Evolutionary conservation across 1,284 basidiomycete species (phyloP), one percentile per base, ranked within the genome.

Genomic region (Salmacisia buchloeana): DNA sequence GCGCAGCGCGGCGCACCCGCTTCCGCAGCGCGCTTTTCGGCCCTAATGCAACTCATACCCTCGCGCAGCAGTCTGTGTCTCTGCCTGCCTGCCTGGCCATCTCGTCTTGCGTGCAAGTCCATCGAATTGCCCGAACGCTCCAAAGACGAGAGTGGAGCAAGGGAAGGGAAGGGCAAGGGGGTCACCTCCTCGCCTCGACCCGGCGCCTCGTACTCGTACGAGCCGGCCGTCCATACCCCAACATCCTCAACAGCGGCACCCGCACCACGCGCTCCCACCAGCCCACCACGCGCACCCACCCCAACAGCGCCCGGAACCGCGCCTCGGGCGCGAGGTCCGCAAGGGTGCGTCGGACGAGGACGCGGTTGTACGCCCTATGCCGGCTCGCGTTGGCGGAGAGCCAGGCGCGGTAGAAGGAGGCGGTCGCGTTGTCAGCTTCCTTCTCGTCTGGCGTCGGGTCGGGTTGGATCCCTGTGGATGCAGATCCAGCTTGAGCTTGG

Each of bases 361-460:
- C 65, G 29, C 68, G 70, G 54, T 78, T 78, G 63, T 78, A 78
- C 9, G 71, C 69, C 23, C 73, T 64, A 35, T 77, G 69, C 7
- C 76, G 60, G 2, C 60, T 59, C 0, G 67, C 64, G 39, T 78
- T 78, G 0, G 70, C 71, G 25, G 68, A 66, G 27, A 77, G 63
- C 76, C 76, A 78, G n/a, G 70, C 71, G 35, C 65, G 69, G 52
- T 78, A 78, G 61, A 78, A 77, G 0, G 72, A 70, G 2, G 75
- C 72, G 9, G 73, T 29, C 29, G n/a, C 34, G 12, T 34, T 31
- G 13, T 23, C 15, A 18, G 13, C 43, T 21, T 25, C 23, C 43
- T 23, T 31, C 46, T 52, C 46, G 23, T 27, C 49, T 31, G 25
- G 12, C 27, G 13, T 5, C 46, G 13, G 3, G 13, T 18, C 5